These are phyloP conservation scores for Quambalaria eucalypti DNA, from an alignment of 1,284 basidiomycete species.

Conservation along the genomic window DNA sequence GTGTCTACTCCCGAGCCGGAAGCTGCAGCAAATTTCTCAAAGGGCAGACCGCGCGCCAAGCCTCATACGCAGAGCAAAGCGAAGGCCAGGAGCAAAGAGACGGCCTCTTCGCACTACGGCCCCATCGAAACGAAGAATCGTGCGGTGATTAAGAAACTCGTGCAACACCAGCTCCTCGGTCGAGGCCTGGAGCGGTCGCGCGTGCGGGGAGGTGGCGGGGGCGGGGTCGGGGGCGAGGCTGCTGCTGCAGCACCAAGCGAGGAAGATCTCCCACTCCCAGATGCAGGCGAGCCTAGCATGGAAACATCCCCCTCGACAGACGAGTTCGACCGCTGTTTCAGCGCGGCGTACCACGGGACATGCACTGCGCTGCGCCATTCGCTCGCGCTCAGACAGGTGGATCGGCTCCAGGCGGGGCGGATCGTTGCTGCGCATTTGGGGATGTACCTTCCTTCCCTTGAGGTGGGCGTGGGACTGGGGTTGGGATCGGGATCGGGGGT, in stretches of 20 bases:
- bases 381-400: not conserved
- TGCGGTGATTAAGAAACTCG: slow-evolving; percentile 17
- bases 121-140: slow-evolving; percentile 12
- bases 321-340: slow-evolving; percentile 30
- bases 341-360: slow-evolving; percentile 26
- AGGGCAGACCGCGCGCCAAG: no score
- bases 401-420: slow-evolving; percentile 1
- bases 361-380: slow-evolving; percentile 2
- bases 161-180: slow-evolving; percentile 21
- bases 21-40: no score
- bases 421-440: slow-evolving; percentile 5
- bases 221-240: not conserved
- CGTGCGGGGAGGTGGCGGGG: not conserved
- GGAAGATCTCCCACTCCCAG: not conserved
- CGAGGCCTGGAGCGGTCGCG: slow-evolving; percentile 13
- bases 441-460: slow-evolving; percentile 6
- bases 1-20: no score
- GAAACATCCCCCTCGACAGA: slow-evolving; percentile 14
- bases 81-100: no score
- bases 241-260: not conserved
- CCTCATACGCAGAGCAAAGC: no score
- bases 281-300: slow-evolving; percentile 8
- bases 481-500: no score
- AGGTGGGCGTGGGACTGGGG: no score
- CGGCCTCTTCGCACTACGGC: not conserved